Conservation (phyloP, 2,329 filamentous ascomycete genomes). For the Ceratocystis lukuohia region DNA sequence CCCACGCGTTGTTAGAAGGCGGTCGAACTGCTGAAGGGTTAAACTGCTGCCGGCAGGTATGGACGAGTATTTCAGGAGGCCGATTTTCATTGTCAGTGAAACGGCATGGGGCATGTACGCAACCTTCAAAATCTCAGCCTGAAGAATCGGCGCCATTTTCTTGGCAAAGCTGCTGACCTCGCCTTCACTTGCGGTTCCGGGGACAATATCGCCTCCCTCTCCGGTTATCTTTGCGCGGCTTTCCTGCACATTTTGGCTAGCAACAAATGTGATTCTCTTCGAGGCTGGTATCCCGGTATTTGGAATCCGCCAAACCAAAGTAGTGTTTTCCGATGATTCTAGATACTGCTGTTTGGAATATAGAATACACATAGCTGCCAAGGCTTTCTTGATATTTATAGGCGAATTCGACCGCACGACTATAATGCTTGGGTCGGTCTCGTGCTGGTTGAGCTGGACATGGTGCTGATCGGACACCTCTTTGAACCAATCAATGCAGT, state of each 20-base stretch:
- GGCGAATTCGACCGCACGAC: neutral
- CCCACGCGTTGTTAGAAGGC: neutral
- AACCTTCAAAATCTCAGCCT: conserved; percentile 1
- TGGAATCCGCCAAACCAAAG: neutral
- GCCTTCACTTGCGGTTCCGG: neutral
- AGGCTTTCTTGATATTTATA: neutral
- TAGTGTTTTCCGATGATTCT: neutral
- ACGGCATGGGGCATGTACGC: neutral
- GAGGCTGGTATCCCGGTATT: neutral
- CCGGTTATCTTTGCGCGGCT: neutral
- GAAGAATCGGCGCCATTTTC: neutral
- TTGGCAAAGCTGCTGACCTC: neutral
- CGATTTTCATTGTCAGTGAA: neutral
- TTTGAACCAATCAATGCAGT: neutral
- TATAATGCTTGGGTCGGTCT: neutral
- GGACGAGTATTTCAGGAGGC: neutral
- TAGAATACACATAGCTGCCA: neutral
- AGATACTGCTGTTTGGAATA: neutral
- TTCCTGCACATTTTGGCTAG: neutral
- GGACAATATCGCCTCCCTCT: neutral
- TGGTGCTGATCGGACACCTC: neutral
- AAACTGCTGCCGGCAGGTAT: neutral
- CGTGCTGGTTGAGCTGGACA: neutral
- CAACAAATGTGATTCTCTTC: neutral
- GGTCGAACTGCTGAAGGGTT: neutral